phyloP scores from a whole-genome alignment of 768 basidiomycete genomes.

The Boletellus ananiceps region DNA sequence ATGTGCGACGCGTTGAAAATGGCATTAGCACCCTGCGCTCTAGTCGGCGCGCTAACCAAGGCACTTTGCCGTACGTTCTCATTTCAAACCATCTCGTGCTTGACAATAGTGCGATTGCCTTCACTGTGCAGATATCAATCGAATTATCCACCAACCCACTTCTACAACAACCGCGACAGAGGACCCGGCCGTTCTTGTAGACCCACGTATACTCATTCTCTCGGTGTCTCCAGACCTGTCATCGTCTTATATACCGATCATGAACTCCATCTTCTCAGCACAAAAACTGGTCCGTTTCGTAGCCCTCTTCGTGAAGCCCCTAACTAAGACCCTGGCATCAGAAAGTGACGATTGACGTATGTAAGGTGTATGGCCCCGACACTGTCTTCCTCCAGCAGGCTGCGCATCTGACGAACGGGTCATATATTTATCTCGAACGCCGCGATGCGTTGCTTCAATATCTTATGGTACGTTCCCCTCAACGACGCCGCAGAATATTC shows the following conservation, averaged over 20 bases:
- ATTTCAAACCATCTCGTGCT: not conserved
- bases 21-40: conserved; percentile 51
- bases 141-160: conserved; percentile 38
- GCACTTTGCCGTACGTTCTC: conserved; percentile 77
- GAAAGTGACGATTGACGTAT: conserved; percentile 97
- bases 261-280: conserved; percentile 99
- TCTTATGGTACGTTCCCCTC: conserved; percentile 53
- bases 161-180: conserved; percentile 28
- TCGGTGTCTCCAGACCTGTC: conserved; percentile 90
- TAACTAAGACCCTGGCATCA: conserved; percentile 35
- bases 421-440: conserved; percentile 81
- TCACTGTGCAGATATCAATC: conserved; percentile 59
- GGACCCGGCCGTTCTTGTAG: conserved; percentile 33
- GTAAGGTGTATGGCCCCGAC: conserved; percentile 85
- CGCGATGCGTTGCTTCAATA: conserved; percentile 90
- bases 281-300: conserved; percentile 77
- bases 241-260: conserved; percentile 92
- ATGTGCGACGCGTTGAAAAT: conserved; percentile 5
- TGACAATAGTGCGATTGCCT: conserved; percentile 14
- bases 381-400: conserved; percentile 97
- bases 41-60: conserved; percentile 89
- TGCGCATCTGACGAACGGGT: conserved; percentile 89
- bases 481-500: conserved; percentile 4
- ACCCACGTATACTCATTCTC: conserved; percentile 68
- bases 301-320: not conserved